Base-by-base conservation (phyloP, 371 early-diverging fungal species). In the Caulochytrium protostelioides region DNA sequence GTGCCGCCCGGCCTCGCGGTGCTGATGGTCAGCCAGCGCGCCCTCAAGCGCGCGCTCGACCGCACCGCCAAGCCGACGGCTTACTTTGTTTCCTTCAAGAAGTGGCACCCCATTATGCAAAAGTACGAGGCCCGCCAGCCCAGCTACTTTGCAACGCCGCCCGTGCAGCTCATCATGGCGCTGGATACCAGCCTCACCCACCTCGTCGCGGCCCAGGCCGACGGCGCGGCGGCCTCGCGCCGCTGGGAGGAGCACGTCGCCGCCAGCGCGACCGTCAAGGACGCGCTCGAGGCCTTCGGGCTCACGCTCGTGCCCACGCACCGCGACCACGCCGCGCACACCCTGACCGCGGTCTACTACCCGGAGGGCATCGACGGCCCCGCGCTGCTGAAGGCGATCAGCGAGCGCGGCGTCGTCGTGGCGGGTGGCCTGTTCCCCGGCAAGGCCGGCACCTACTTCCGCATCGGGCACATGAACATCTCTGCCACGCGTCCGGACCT, bases 71-170 rank as follows among this genome's bases (percentile, higher is more conserved):
- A 44, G 46, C 86, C 90, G 13, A 69, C 44, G 4, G 50, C 52
- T 19, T 57, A 50, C 44, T 54, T 51, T 41, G 54, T 37, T 10
- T 57, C 56, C 14, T 57, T 59, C 39, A 55, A 50, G 26, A 56
- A 57, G 32, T 61, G 62, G 62, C 34, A 48, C 10, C 52, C 71
- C 50, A 82, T 92, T 52, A 90, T 90, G 90, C 53, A 75, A 38
- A 76, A 83, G 14, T 92, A 90, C 51, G 90, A 89, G 59, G 68
- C 75, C 6, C 76, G 87, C 45, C 74, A 79, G 44, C 78, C 83
- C 20, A 67, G 72, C 31, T 94, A 94, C 62, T 94, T 91, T 62
- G 90, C 86, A 38, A 94, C 95, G n/a, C 95, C 95, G 10, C 77
- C 89, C 30, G 95, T 94, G 29, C 87, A 87, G 62, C 66, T 80